Conservation (phyloP, 768 basidiomycete genomes). For the Leucogyrophana mollusca region DNA sequence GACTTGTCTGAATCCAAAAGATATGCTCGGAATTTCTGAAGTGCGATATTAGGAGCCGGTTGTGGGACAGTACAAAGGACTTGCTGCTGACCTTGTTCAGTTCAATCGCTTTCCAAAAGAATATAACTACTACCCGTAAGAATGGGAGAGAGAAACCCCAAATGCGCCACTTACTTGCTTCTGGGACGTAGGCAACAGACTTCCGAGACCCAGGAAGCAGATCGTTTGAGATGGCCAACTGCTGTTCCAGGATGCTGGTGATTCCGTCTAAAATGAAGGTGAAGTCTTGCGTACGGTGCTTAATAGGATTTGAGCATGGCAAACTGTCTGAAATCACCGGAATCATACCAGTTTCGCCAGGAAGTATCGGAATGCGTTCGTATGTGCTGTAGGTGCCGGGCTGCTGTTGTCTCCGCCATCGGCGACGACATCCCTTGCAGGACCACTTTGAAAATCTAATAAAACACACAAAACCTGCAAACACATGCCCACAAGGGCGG, state of each 20-base stretch:
- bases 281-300: conserved; percentile 93
- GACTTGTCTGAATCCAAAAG: conserved; percentile 79
- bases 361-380: conserved; percentile 92
- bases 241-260: conserved; percentile 64
- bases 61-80: background rate
- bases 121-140: conserved; percentile 49
- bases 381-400: conserved; percentile 54
- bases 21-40: conserved; percentile 87
- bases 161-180: conserved; percentile 60
- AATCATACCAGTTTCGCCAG: conserved; percentile 77
- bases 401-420: conserved; percentile 42
- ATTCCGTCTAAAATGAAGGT: conserved; percentile 79
- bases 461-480: conserved; percentile 77
- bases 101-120: conserved; percentile 92
- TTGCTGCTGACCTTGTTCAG: conserved; percentile 80
- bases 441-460: conserved; percentile 79
- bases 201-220: conserved; percentile 84
- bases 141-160: background rate
- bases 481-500: conserved; percentile 69
- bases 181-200: conserved; percentile 77
- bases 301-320: conserved; percentile 8
- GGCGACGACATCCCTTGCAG: conserved; percentile 54
- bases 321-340: conserved; percentile 1
- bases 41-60: conserved; percentile 3
- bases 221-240: conserved; percentile 70